These are phyloP conservation scores for Chalaropsis thielavioides DNA, from an alignment of 2,329 filamentous ascomycete genomes.

Conservation along the genomic window DNA sequence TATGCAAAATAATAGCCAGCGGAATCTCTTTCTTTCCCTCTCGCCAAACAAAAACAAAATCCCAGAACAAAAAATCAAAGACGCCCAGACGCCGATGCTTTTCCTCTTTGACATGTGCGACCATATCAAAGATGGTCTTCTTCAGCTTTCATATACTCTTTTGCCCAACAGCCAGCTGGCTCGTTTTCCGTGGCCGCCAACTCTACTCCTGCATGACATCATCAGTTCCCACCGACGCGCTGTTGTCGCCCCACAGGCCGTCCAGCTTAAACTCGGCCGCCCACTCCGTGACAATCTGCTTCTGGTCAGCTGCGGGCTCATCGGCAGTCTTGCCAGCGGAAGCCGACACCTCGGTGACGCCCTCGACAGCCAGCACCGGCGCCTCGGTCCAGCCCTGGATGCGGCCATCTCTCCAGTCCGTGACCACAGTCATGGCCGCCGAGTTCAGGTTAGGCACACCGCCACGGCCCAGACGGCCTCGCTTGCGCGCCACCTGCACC, in stretches of 20 bases:
- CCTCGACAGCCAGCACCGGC: constrained; percentile 48
- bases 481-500: constrained; percentile 85
- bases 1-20: constrained; percentile 15
- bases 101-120: constrained; percentile 3
- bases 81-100: constrained; percentile 21
- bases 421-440: constrained; percentile 84
- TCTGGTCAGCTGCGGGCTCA: constrained; percentile 48
- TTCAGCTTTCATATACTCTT: constrained; percentile 5
- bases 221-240: constrained; percentile 22
- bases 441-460: constrained; percentile 79
- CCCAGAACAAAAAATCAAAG: constrained; percentile 19
- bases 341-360: constrained; percentile 20
- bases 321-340: constrained; percentile 27
- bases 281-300: constrained; percentile 84
- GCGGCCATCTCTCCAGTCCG: constrained; percentile 90
- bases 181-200: background rate
- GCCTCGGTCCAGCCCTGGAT: constrained; percentile 86
- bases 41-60: constrained; percentile 16
- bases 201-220: constrained; percentile 41
- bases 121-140: background rate
- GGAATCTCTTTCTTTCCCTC: constrained; percentile 16
- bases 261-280: constrained; percentile 91
- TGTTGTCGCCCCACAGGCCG: constrained; percentile 58
- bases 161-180: background rate
- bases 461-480: constrained; percentile 74